Evolutionary conservation across 2,329 filamentous ascomycete species (phyloP).

Genomic region (Corynespora cassiicola): DNA sequence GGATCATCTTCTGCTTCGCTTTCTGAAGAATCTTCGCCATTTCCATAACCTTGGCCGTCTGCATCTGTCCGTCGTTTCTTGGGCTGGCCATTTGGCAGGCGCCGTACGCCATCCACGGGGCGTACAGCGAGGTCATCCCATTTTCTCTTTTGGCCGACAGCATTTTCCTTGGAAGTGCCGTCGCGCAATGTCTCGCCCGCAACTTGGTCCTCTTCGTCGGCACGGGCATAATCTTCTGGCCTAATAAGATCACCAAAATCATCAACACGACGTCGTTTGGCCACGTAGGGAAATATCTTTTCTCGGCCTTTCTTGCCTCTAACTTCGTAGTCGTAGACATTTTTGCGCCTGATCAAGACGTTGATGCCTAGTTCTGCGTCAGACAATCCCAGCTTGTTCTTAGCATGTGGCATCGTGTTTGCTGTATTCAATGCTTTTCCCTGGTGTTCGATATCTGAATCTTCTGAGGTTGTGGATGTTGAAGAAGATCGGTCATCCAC

Average conservation of each 20-base stretch:
- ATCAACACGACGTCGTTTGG: constrained; percentile 79
- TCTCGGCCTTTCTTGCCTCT: constrained; percentile 90
- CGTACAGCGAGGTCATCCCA: constrained; percentile 76
- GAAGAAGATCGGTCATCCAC: constrained; percentile 87
- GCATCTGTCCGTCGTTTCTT: constrained; percentile 64
- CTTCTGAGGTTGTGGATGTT: constrained; percentile 84
- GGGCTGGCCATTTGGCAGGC: constrained; percentile 54
- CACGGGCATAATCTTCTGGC: constrained; percentile 90
- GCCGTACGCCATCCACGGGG: constrained; percentile 44
- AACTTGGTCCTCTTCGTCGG: constrained; percentile 84
- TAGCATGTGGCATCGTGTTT: constrained; percentile 80
- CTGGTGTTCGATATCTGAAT: constrained; percentile 88
- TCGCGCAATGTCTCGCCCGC: constrained; percentile 69
- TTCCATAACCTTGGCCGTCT: constrained; percentile 29
- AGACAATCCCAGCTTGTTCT: constrained; percentile 78
- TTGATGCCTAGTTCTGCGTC: constrained; percentile 94
- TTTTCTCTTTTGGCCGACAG: constrained; percentile 88
- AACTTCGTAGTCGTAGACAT: constrained; percentile 92
- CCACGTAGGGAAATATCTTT: constrained; percentile 86
- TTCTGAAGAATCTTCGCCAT: constrained; percentile 50
- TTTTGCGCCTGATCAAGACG: constrained; percentile 84
- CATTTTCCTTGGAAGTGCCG: constrained; percentile 54
- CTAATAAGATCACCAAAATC: constrained; percentile 95
- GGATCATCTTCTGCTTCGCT: constrained; percentile 59
- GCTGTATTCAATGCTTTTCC: constrained; percentile 91